These are phyloP conservation scores for Petasospora rhodanensis DNA, from an alignment of 1,139 yeast species.

Conservation along the genomic window DNA sequence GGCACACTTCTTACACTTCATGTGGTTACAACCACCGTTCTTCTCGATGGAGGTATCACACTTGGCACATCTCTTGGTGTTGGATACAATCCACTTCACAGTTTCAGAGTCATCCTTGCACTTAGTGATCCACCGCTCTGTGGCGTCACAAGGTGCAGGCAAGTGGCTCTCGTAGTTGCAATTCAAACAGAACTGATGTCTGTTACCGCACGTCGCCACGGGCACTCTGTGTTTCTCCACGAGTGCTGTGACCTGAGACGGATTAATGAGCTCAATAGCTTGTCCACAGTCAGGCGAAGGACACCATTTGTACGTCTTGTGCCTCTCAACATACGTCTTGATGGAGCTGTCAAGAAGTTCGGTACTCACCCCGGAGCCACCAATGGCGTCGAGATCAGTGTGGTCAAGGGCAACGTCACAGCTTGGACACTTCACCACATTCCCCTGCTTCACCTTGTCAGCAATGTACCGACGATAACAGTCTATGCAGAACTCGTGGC, in stretches of 20 bases:
- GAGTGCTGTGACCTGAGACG: constrained; percentile 27
- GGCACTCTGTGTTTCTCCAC: constrained; percentile 45
- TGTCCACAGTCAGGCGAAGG: constrained; percentile 81
- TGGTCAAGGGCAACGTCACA: constrained; percentile 33
- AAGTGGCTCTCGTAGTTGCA: constrained; percentile 78
- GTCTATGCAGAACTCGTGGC: constrained; percentile 60
- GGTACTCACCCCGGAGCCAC: constrained; percentile 29
- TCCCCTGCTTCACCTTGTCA: constrained; percentile 47
- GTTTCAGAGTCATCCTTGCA: constrained; percentile 89
- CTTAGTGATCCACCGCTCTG: constrained; percentile 69
- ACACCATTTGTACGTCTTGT: constrained; percentile 61
- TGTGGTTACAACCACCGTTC: constrained; percentile 95
- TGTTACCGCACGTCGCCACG: constrained; percentile 60
- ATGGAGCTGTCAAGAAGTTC: constrained; percentile 34
- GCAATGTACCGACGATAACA: constrained; percentile 64
- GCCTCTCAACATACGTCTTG: constrained; percentile 49
- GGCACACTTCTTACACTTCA: constrained; percentile 77
- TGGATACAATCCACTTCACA: constrained; percentile 80
- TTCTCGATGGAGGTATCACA: constrained; percentile 57
- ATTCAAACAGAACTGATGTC: constrained; percentile 73
- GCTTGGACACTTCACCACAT: constrained; percentile 65
- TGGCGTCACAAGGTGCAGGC: constrained; percentile 76
- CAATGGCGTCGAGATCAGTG: constrained; percentile 32
- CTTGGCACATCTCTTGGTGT: constrained; percentile 79
- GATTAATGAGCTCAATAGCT: constrained; percentile 47